phyloP scores from a whole-genome alignment of 495 filamentous ascomycete species.

The Penicillium pulvis region DNA sequence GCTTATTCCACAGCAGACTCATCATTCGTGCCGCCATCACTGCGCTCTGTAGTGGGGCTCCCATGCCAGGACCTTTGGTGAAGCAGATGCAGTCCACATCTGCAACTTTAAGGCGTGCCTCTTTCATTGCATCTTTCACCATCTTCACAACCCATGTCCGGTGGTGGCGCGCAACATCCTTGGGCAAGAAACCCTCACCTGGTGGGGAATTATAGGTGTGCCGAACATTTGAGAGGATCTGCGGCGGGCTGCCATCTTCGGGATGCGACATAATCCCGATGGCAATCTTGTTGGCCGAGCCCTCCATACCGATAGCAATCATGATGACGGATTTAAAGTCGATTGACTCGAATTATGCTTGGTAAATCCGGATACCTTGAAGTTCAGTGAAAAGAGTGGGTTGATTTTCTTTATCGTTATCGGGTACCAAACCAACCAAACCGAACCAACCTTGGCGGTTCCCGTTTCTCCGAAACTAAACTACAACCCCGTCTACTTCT shows the following conservation, averaged over 20 bases:
- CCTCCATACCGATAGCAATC: slow-evolving; percentile 93
- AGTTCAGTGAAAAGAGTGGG: slow-evolving; percentile 4
- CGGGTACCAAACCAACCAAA: slow-evolving; percentile 9
- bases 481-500: slow-evolving; percentile 20
- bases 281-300: slow-evolving; percentile 96
- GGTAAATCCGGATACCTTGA: neutral
- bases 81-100: slow-evolving; percentile 93
- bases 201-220: slow-evolving; percentile 92
- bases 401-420: slow-evolving; percentile 31
- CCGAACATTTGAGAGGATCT: slow-evolving; percentile 89
- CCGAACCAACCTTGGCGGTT: slow-evolving; percentile 11
- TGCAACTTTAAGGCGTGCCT: slow-evolving; percentile 59
- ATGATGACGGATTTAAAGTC: slow-evolving; percentile 38
- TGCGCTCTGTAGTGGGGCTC: slow-evolving; percentile 86
- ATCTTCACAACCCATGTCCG: slow-evolving; percentile 79
- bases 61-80: slow-evolving; percentile 95
- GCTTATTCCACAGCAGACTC: slow-evolving; percentile 81
- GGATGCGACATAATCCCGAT: slow-evolving; percentile 90
- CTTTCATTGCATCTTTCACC: slow-evolving; percentile 72
- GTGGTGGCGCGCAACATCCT: slow-evolving; percentile 93
- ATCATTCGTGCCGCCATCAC: slow-evolving; percentile 84
- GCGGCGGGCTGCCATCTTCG: slow-evolving; percentile 57
- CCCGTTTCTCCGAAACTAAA: slow-evolving; percentile 31
- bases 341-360: slow-evolving; percentile 1
- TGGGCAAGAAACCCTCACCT: slow-evolving; percentile 92